Percentiles rank a stretch among this genome's conserved stretches.
Conservation (phyloP, 805 yeast species). For the Debaryomyces hansenii region DNA sequence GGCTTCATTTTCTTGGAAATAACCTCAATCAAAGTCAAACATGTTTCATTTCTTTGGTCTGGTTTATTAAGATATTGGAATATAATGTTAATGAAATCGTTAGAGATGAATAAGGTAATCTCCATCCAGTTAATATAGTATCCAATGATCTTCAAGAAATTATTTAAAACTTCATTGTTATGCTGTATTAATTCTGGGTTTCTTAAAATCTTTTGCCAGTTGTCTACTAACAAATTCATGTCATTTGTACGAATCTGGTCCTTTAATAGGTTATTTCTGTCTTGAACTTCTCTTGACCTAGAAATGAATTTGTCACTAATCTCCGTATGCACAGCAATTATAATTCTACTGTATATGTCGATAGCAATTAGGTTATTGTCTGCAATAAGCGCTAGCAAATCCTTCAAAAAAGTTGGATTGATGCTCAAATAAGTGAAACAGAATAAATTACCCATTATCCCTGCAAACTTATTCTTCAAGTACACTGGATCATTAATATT, state of each 20-base stretch:
- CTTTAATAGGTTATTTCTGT: slow-evolving; percentile 70
- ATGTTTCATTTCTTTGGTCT: slow-evolving; percentile 57
- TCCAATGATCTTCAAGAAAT: slow-evolving; percentile 68
- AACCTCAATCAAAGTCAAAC: slow-evolving; percentile 59
- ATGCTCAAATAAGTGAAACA: slow-evolving; percentile 34
- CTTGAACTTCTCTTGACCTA: slow-evolving; percentile 60
- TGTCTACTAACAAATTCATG: slow-evolving; percentile 58
- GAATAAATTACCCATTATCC: slow-evolving; percentile 33
- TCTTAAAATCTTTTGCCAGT: slow-evolving; percentile 65
- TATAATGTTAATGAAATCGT: slow-evolving; percentile 55
- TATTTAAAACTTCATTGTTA: slow-evolving; percentile 50
- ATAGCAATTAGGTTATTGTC: slow-evolving; percentile 36
- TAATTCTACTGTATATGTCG: slow-evolving; percentile 75
- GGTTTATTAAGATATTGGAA: slow-evolving; percentile 55
- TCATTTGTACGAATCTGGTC: slow-evolving; percentile 81
- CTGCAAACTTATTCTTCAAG: slow-evolving; percentile 38
- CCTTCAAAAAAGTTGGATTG: slow-evolving; percentile 33
- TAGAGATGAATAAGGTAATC: slow-evolving; percentile 66
- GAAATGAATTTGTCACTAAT: slow-evolving; percentile 89
- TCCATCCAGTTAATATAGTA: slow-evolving; percentile 93
- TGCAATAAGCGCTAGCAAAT: slow-evolving; percentile 22
- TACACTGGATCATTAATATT: slow-evolving; percentile 28
- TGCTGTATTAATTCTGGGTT: slow-evolving; percentile 15
- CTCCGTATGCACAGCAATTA: slow-evolving; percentile 79
- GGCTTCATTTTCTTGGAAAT: slow-evolving; percentile 79